These are phyloP conservation scores for Penicillium digitatum DNA, from an alignment of 2,329 filamentous ascomycete genomes.

Conservation along the genomic window DNA sequence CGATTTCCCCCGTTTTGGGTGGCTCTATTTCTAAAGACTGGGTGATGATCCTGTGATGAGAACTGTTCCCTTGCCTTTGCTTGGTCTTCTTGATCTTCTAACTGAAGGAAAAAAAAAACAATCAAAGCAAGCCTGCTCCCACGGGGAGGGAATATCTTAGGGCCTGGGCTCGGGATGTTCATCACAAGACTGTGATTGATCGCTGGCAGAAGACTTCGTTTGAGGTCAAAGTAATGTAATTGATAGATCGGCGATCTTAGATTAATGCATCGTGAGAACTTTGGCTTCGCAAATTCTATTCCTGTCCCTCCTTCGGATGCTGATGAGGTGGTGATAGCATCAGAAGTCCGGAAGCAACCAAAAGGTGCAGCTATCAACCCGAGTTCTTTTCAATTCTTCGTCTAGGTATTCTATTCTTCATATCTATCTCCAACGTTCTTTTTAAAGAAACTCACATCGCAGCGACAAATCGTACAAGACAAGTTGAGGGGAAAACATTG, in stretches of 20 bases:
- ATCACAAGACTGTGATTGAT: constrained; percentile 45
- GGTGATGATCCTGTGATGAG: constrained; percentile 30
- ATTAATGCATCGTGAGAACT: background rate
- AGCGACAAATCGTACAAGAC: background rate
- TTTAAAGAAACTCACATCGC: background rate
- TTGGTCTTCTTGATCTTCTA: constrained; percentile 39
- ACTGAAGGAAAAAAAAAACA: constrained; percentile 40
- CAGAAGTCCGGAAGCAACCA: background rate
- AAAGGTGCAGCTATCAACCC: background rate
- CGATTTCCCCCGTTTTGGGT: constrained; percentile 29
- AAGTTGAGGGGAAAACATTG: background rate
- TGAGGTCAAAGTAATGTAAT: constrained; percentile 42
- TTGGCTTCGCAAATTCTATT: background rate
- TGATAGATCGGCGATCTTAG: background rate
- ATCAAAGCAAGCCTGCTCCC: constrained; percentile 33
- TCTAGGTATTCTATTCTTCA: background rate
- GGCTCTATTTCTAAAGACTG: constrained; percentile 40
- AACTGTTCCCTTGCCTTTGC: constrained; percentile 36
- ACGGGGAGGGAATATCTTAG: constrained; percentile 47
- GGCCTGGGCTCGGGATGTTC: constrained; percentile 47
- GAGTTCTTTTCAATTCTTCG: background rate
- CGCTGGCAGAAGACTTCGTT: constrained; percentile 46
- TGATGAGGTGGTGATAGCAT: background rate
- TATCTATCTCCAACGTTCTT: background rate
- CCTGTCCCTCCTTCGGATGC: background rate